Evolutionary conservation across 2,329 filamentous ascomycete species (phyloP), one percentile per base, ranked within the genome.

Genomic region (Paraphaeosphaeria sporulosa): DNA sequence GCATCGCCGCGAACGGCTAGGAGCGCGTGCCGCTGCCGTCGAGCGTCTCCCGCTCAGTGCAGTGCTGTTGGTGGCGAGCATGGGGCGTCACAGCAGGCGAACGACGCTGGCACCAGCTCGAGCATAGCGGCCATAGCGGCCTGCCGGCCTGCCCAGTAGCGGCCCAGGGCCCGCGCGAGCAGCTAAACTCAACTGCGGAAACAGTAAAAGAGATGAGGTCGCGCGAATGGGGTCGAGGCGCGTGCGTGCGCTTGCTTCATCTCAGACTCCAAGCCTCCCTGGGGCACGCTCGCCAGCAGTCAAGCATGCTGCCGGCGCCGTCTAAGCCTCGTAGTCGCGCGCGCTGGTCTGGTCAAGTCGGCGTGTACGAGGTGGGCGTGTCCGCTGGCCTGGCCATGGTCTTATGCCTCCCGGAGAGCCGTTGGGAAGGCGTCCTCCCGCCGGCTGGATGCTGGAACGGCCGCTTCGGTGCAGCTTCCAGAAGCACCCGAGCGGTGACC

Each of bases 61-160:
- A 50, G 42, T 60, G 63, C 43, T 63, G 70, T 71, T 75, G 70
- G 71, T 72, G 72, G 72, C 72, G 64, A 65, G 65, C 63, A 63
- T 59, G 56, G 66, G 64, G 46, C 44, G 44, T 42, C 32, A 44
- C 43, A 42, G 43, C 54, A 56, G 51, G 38, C 51, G 51, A 54
- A 54, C 51, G 51, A 54, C 23, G 38, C 51, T 54, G 51, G 23
- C 38, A 54, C 51, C 51, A 21, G 15, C 25, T 44, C 51, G 15
- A 54, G 51, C 50, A 53, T 30, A n/a, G 38, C 36, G 38, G 13
- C 38, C 38, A 38, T 38, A 38, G 34, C 34, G 25, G 25, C 25
- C n/a, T n/a, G n/a, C n/a, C n/a, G n/a, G n/a, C n/a, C n/a, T n/a
- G 25, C 25, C 3, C 25, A 27, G 25, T 27, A 27, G 25, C 25